A percentile compares a stretch with the other conserved stretches of the same genome.
phyloP scores from a whole-genome alignment of 1,139 yeast species.

The Diutina scorzettiae region DNA sequence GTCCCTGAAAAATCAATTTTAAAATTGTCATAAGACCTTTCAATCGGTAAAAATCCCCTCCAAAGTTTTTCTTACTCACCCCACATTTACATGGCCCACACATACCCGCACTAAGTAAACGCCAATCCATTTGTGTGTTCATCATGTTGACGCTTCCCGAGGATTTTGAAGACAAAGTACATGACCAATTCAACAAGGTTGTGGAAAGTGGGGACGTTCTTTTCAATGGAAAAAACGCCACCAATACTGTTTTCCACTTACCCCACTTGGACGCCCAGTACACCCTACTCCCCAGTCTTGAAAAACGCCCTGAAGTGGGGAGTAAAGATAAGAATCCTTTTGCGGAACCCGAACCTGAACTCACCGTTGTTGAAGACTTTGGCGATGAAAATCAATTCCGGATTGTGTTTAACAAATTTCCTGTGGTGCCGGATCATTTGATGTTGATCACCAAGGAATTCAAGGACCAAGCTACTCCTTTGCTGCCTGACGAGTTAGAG shows the following conservation, averaged over 20 bases:
- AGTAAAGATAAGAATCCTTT: constrained; percentile 52
- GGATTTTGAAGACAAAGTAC: constrained; percentile 14
- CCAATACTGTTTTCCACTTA: constrained; percentile 6
- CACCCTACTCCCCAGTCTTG: constrained; percentile 30
- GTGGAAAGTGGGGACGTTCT: constrained; percentile 14
- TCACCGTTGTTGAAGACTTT: constrained; percentile 43
- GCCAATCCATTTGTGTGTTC: no score
- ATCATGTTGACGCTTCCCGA: neutral
- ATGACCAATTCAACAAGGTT: constrained; percentile 20
- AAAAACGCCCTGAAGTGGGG: constrained; percentile 44
- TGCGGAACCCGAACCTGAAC: constrained; percentile 63
- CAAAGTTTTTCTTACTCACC: no score
- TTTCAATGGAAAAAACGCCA: constrained; percentile 18
- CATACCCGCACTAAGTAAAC: no score
- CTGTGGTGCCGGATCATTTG: constrained; percentile 70
- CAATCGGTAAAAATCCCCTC: no score
- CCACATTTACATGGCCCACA: no score
- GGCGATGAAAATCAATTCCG: constrained; percentile 40
- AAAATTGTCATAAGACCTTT: no score
- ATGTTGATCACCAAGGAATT: constrained; percentile 65
- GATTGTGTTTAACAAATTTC: constrained; percentile 73
- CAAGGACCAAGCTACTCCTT: constrained; percentile 59
- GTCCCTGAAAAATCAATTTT: no score
- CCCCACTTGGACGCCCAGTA: constrained; percentile 15
- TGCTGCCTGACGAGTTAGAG: constrained; percentile 54